Evolutionary conservation across 2,329 filamentous ascomycete species (phyloP).

Genomic region (Ophiostoma angusticollis): DNA sequence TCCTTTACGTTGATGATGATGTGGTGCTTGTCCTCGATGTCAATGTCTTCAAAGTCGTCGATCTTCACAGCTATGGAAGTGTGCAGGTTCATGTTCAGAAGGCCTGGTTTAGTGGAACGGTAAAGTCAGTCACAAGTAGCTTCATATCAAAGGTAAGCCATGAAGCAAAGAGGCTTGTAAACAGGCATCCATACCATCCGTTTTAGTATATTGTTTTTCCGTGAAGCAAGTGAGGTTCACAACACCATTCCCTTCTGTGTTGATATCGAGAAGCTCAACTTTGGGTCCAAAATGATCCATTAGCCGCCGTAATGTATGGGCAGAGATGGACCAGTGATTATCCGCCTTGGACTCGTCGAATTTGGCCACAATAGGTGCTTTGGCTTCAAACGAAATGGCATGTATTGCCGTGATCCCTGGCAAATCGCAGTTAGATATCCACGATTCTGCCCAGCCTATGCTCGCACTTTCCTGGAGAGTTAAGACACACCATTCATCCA

Average conservation of each 20-base stretch:
- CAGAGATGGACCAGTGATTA: slow-evolving; percentile 62
- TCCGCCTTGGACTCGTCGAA: slow-evolving; percentile 54
- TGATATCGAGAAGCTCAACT: slow-evolving; percentile 69
- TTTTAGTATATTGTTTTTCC: slow-evolving; percentile 56
- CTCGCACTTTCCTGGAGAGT: background rate
- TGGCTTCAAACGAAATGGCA: slow-evolving; percentile 60
- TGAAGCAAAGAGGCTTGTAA: too few species aligned
- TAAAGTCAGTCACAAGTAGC: background rate
- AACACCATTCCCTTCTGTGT: slow-evolving; percentile 56
- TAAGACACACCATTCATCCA: slow-evolving; percentile 52
- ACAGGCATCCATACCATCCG: slow-evolving; percentile 43
- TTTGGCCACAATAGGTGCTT: slow-evolving; percentile 61
- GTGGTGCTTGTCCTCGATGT: slow-evolving; percentile 61
- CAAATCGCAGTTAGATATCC: background rate
- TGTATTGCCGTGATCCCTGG: slow-evolving; percentile 66
- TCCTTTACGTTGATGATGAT: slow-evolving; percentile 75
- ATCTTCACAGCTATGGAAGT: slow-evolving; percentile 67
- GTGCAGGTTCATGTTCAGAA: slow-evolving; percentile 67
- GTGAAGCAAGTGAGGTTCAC: slow-evolving; percentile 72
- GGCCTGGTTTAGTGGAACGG: slow-evolving; percentile 30
- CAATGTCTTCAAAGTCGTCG: slow-evolving; percentile 63
- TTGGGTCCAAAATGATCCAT: slow-evolving; percentile 72
- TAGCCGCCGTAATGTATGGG: slow-evolving; percentile 57
- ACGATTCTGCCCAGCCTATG: too few species aligned
- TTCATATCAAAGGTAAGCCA: background rate